phyloP scores from a whole-genome alignment of 106 monocot species.

The Chionographis japonica region DNA sequence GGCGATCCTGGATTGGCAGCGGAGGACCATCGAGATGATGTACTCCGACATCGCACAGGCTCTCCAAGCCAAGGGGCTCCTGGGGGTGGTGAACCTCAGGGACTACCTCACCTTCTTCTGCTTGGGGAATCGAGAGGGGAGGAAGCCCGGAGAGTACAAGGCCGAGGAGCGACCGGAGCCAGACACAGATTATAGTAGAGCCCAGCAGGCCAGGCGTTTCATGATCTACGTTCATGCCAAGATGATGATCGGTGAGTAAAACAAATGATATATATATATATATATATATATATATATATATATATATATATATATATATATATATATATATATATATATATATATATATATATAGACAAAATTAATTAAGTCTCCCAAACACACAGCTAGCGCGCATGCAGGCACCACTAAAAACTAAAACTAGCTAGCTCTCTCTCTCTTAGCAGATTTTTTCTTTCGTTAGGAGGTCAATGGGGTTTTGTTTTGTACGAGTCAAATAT shows the following conservation, averaged over 20 bases:
- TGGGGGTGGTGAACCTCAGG: constrained; percentile 16
- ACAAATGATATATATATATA: too few relatives aligned
- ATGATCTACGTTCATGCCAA: constrained; percentile 83
- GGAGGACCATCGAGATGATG: constrained; percentile 82
- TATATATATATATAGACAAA: too few relatives aligned
- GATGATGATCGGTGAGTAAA: constrained; percentile 62
- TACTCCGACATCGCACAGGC: constrained; percentile 38
- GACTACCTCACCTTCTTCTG: constrained; percentile 71
- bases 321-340: too few relatives aligned
- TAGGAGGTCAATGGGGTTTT: too few relatives aligned
- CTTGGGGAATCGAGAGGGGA: constrained; percentile 52
- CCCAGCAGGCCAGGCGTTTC: constrained; percentile 52
- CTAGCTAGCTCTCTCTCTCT: too few relatives aligned
- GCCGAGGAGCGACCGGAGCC: constrained; percentile 37
- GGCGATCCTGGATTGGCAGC: constrained; percentile 69
- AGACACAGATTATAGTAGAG: constrained; percentile 40
- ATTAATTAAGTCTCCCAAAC: too few relatives aligned
- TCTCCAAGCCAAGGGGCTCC: constrained; percentile 28
- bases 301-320: too few relatives aligned
- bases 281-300: too few relatives aligned
- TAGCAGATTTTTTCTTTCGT: too few relatives aligned
- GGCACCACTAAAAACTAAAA: too few relatives aligned
- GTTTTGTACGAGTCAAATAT: too few relatives aligned
- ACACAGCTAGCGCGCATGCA: too few relatives aligned
- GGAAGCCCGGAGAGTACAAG: constrained; percentile 27